Evolutionary conservation across 768 basidiomycete species (phyloP).

Genomic region (Naganishia onofrii): DNA sequence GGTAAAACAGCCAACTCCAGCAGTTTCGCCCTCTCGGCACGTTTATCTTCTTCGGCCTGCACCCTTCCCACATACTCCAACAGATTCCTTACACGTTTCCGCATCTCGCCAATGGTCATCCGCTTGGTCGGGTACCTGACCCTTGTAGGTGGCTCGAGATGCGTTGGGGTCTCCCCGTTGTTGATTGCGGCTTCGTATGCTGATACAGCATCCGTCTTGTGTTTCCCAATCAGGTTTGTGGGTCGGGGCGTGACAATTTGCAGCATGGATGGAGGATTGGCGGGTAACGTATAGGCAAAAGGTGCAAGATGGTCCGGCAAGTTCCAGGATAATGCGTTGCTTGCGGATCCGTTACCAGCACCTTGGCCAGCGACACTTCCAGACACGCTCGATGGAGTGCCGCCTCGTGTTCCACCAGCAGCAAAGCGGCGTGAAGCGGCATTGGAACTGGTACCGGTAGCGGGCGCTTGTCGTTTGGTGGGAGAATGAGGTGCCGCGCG

Average conservation of each 20-base stretch:
- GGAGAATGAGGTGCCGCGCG: conserved; percentile 17
- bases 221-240: not conserved
- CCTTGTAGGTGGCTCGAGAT: conserved; percentile 56
- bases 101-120: conserved; percentile 96
- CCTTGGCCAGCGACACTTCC: conserved; percentile 13
- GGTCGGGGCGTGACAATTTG: conserved; percentile 42
- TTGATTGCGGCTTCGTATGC: not conserved
- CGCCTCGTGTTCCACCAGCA: conserved; percentile 46
- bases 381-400: conserved; percentile 36
- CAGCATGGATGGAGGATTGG: conserved; percentile 61
- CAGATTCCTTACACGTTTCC: conserved; percentile 83
- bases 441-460: not conserved
- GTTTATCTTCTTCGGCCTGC: conserved; percentile 45
- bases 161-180: conserved; percentile 23
- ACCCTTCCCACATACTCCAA: conserved; percentile 90
- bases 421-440: conserved; percentile 33
- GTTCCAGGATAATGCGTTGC: conserved; percentile 60
- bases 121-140: conserved; percentile 92
- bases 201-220: not conserved
- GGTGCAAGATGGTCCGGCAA: conserved; percentile 90
- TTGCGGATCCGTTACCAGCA: conserved; percentile 39
- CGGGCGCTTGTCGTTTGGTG: conserved; percentile 21
- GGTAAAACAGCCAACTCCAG: conserved; percentile 39
- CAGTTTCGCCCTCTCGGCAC: conserved; percentile 41
- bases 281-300: conserved; percentile 77